A percentile compares a stretch with the other conserved stretches of the same genome.
phyloP scores from a whole-genome alignment of 306 rosid species.

The Malus asiatica region DNA sequence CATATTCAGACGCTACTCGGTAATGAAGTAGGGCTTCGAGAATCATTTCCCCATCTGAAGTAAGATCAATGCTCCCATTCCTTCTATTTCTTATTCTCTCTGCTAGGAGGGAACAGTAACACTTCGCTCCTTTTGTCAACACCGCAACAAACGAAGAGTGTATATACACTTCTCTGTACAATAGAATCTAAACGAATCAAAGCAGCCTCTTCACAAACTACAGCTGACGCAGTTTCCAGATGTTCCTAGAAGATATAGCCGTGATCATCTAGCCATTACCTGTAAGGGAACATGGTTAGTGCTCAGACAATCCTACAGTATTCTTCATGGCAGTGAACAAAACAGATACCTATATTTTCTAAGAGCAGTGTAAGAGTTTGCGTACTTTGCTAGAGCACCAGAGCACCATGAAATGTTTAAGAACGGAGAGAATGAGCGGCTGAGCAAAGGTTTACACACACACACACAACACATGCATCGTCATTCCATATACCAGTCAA shows the following conservation, averaged over 20 bases:
- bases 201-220: not conserved
- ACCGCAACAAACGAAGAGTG: not conserved
- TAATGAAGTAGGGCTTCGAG: not conserved
- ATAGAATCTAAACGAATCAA: not conserved
- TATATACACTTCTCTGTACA: conserved; percentile 4
- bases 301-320: not conserved
- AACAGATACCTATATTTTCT: not conserved
- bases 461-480: not conserved
- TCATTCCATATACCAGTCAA: not conserved
- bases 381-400: not conserved
- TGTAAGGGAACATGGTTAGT: not conserved
- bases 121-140: not conserved
- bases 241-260: not conserved
- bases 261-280: not conserved
- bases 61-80: not conserved
- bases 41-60: not conserved
- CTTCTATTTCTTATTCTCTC: not conserved
- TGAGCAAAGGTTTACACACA: not conserved
- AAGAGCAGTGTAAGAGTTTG: not conserved
- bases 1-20: too few species aligned
- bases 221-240: not conserved
- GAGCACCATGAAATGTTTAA: too few species aligned
- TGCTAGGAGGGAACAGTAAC: not conserved
- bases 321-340: not conserved
- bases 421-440: not conserved